Percentiles rank a stretch among this genome's conserved stretches.
Evolutionary conservation across 345 rosid genomes (phyloP).

Genomic region (Hypericum perforatum): DNA sequence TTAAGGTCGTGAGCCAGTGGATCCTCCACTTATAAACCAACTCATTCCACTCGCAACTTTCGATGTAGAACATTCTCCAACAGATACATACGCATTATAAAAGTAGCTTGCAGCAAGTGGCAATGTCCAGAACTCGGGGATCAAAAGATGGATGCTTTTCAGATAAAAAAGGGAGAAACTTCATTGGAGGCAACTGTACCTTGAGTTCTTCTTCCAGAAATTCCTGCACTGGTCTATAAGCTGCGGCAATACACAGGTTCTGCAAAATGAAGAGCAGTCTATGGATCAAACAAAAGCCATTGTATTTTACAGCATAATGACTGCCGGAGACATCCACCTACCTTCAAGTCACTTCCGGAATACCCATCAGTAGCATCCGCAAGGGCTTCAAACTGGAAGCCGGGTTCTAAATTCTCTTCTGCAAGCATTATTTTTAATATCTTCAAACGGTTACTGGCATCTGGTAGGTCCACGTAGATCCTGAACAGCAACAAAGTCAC

Average conservation of each 20-base stretch:
- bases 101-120: no score
- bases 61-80: no score
- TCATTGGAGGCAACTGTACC: constrained; percentile 21
- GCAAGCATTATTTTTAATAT: constrained; percentile 67
- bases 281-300: neutral
- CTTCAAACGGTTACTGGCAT: constrained; percentile 81
- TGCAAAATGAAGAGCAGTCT: constrained; percentile 22
- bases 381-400: constrained; percentile 53
- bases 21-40: no score
- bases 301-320: constrained; percentile 3
- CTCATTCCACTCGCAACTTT: no score
- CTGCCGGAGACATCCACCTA: constrained; percentile 14
- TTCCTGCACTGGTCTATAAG: constrained; percentile 96
- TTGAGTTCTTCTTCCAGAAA: constrained; percentile 66
- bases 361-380: constrained; percentile 89
- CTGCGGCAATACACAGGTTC: constrained; percentile 96
- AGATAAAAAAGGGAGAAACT: no score
- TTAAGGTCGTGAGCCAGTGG: no score
- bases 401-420: constrained; percentile 52
- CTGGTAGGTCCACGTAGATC: constrained; percentile 91
- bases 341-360: constrained; percentile 99
- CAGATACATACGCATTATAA: no score
- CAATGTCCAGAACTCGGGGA: no score
- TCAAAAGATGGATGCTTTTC: no score
- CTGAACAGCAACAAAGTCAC: constrained; percentile 29